Evolutionary conservation across 2,329 filamentous ascomycete species (phyloP).

Genomic region (Thelonectria rubi): DNA sequence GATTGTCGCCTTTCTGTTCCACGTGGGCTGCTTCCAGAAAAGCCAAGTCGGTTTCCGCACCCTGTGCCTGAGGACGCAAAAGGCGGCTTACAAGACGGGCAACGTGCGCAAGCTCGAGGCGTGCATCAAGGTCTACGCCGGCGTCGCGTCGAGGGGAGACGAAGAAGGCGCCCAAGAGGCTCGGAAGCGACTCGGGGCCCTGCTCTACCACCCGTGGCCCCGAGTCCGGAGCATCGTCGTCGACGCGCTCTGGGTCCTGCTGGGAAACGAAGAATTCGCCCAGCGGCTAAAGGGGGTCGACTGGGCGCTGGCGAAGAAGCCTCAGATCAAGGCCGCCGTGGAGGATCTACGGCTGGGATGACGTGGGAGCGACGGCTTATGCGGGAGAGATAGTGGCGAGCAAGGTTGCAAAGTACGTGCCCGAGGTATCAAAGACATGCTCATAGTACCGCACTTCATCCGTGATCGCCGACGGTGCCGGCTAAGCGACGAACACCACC

Average conservation of each 20-base stretch:
- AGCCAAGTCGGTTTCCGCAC: slow-evolving; percentile 57
- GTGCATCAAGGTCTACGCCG: slow-evolving; percentile 81
- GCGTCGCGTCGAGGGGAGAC: slow-evolving; percentile 59
- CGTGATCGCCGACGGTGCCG: slow-evolving; percentile 17
- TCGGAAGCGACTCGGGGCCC: slow-evolving; percentile 72
- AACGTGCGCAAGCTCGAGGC: slow-evolving; percentile 85
- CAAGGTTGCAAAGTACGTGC: slow-evolving; percentile 12
- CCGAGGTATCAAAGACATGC: slow-evolving; percentile 21
- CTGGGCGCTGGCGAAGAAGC: slow-evolving; percentile 65
- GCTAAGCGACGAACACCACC: slow-evolving; percentile 10
- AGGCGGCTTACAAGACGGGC: slow-evolving; percentile 82
- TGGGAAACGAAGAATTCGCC: slow-evolving; percentile 44
- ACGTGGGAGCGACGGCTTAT: slow-evolving; percentile 16
- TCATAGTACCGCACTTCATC: slow-evolving; percentile 36
- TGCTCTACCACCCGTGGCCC: slow-evolving; percentile 86
- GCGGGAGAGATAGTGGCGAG: slow-evolving; percentile 12
- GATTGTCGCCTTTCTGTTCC: slow-evolving; percentile 78
- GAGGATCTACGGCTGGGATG: slow-evolving; percentile 52
- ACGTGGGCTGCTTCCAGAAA: slow-evolving; percentile 61
- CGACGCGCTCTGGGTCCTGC: slow-evolving; percentile 66
- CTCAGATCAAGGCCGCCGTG: slow-evolving; percentile 53
- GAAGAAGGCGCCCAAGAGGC: slow-evolving; percentile 50
- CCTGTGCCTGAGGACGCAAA: slow-evolving; percentile 77
- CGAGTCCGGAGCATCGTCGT: slow-evolving; percentile 69
- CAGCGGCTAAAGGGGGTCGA: slow-evolving; percentile 61